Conservation (phyloP, 2,329 filamentous ascomycete genomes). For the Colletotrichum coccodes region DNA sequence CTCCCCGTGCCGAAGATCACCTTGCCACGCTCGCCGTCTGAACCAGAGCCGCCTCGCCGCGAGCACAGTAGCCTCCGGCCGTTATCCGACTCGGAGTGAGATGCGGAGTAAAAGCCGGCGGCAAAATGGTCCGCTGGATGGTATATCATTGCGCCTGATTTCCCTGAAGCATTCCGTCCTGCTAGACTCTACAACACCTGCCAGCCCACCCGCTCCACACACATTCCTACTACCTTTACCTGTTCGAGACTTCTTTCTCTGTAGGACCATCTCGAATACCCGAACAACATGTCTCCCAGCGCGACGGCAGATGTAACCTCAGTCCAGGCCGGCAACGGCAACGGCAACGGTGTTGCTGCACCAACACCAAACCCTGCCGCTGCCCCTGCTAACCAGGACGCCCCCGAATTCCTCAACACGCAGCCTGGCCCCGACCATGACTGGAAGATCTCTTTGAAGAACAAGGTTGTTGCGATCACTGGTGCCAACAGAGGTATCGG, state of each 20-base stretch:
- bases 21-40: not conserved
- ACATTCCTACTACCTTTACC: not conserved
- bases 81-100: not conserved
- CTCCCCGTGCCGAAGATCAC: not conserved
- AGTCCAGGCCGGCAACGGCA: not conserved
- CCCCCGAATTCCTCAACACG: conserved; percentile 40
- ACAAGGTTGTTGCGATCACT: conserved; percentile 53
- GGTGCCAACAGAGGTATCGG: conserved; percentile 56
- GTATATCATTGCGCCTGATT: conserved; percentile 6
- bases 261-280: not conserved
- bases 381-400: not conserved
- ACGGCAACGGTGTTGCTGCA: not conserved
- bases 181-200: not conserved
- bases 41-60: not conserved
- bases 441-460: conserved; percentile 45
- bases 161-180: not conserved
- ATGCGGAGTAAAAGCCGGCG: not conserved
- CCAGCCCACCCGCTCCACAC: not conserved
- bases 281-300: conserved; percentile 17
- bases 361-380: not conserved
- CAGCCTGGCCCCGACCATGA: conserved; percentile 46
- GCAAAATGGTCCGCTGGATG: not conserved
- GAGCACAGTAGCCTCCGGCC: not conserved
- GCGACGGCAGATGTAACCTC: conserved; percentile 5
- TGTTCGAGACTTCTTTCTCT: not conserved